Evolutionary conservation across 2,329 filamentous ascomycete species (phyloP).

Genomic region (Trichoderma arundinaceum): DNA sequence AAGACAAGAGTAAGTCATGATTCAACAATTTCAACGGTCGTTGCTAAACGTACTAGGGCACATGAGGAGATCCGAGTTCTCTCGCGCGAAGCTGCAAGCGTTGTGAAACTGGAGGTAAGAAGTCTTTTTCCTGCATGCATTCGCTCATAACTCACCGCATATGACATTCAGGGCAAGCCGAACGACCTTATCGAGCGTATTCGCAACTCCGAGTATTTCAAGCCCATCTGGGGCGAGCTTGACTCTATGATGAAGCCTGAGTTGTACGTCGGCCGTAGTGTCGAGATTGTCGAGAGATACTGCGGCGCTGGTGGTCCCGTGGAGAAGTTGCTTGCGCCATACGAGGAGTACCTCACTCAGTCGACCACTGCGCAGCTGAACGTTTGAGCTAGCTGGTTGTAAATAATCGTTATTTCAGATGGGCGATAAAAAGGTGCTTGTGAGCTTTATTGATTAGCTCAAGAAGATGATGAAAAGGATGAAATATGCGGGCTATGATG

Average conservation of each 20-base stretch:
- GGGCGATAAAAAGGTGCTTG: too few relatives aligned
- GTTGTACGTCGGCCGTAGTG: constrained; percentile 54
- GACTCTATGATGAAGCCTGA: constrained; percentile 70
- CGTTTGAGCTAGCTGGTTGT: too few relatives aligned
- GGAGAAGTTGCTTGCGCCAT: constrained; percentile 48
- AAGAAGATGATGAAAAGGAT: too few relatives aligned
- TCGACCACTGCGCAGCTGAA: constrained; percentile 28
- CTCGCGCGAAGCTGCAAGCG: constrained; percentile 73
- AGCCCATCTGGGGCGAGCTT: constrained; percentile 70
- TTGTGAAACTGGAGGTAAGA: constrained; percentile 57
- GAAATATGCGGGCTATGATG: too few relatives aligned
- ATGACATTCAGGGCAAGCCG: constrained; percentile 62
- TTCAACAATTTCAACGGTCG: too few relatives aligned
- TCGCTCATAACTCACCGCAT: constrained; percentile 49
- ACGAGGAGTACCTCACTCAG: constrained; percentile 44
- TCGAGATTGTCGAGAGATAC: constrained; percentile 53
- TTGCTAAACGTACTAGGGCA: constrained; percentile 55
- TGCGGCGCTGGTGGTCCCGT: constrained; percentile 49
- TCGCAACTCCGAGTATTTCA: constrained; percentile 74
- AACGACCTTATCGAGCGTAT: constrained; percentile 87
- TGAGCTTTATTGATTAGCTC: too few relatives aligned
- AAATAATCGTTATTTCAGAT: too few relatives aligned
- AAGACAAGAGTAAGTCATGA: constrained; percentile 2
- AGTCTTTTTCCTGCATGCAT: constrained; percentile 40
- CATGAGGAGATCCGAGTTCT: constrained; percentile 88